These are phyloP conservation scores for Aspergillus sp. DNA, from an alignment of 2,329 filamentous ascomycete species.

Conservation along the genomic window DNA sequence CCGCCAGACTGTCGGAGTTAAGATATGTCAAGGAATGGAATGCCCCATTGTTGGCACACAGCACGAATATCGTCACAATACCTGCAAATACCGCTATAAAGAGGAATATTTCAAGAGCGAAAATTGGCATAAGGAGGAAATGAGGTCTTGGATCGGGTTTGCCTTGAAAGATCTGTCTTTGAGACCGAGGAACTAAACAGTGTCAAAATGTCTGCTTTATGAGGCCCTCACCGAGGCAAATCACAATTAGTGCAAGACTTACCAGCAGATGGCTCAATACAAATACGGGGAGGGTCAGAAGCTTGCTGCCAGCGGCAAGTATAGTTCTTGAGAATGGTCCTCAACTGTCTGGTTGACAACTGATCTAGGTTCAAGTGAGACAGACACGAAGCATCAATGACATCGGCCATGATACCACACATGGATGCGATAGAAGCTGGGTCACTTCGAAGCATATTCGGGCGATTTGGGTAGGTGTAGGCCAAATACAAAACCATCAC, in stretches of 20 bases:
- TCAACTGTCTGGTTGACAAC: conserved; percentile 6
- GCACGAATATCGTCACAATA: neutral
- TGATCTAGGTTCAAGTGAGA: conserved; percentile 4
- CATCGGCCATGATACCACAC: conserved; percentile 10
- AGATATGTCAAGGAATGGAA: conserved; percentile 5
- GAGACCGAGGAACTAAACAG: neutral
- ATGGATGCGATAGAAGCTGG: conserved; percentile 12
- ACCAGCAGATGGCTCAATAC: conserved; percentile 7
- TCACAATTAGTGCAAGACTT: neutral
- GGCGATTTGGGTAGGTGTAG: conserved; percentile 8
- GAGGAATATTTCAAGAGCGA: conserved; percentile 1
- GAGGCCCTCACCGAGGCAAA: neutral
- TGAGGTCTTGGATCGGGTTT: conserved; percentile 8
- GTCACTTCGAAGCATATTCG: conserved; percentile 6
- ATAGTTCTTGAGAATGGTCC: conserved; percentile 1
- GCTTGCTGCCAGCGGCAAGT: conserved; percentile 7
- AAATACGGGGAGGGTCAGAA: neutral
- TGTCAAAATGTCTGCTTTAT: neutral
- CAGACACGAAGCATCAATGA: conserved; percentile 7
- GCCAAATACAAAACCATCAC: neutral
- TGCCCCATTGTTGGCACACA: conserved; percentile 4
- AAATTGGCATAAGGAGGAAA: conserved; percentile 12
- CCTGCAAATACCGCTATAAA: conserved; percentile 6
- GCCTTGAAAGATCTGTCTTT: neutral
- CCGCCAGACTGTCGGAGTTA: neutral